phyloP scores from a whole-genome alignment of 1,284 basidiomycete genomes.

The Cutaneotrichosporon arboriforme region DNA sequence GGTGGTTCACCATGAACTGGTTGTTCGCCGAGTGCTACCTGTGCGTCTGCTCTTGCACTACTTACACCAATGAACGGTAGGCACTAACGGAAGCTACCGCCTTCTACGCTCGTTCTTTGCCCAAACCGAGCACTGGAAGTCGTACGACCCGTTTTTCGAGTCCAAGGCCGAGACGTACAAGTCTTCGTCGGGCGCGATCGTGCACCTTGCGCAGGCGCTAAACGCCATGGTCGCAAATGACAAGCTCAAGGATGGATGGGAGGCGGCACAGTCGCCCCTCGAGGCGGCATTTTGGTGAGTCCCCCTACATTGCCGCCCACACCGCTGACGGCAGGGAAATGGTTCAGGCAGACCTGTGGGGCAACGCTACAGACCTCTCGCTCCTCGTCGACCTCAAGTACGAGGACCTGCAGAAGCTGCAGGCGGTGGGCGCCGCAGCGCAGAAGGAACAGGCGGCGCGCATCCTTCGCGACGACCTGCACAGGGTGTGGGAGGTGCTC shows the following conservation, averaged over 20 bases:
- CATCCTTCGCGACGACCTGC: constrained; percentile 80
- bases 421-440: constrained; percentile 71
- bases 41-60: constrained; percentile 31
- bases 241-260: constrained; percentile 30
- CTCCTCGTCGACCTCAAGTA: constrained; percentile 48
- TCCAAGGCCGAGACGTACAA: constrained; percentile 81
- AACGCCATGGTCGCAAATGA: constrained; percentile 29
- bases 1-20: constrained; percentile 92
- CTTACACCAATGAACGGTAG: constrained; percentile 50
- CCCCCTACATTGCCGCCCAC: background rate
- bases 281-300: constrained; percentile 47
- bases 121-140: constrained; percentile 64
- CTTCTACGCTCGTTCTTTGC: constrained; percentile 71
- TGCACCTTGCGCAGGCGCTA: constrained; percentile 50
- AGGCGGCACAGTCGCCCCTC: constrained; percentile 32
- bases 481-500: constrained; percentile 68
- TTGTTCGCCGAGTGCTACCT: constrained; percentile 79
- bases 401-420: constrained; percentile 75
- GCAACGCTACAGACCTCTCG: constrained; percentile 49
- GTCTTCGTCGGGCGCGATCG: constrained; percentile 70
- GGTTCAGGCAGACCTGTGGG: constrained; percentile 48
- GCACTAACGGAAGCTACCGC: constrained; percentile 62
- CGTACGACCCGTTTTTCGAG: constrained; percentile 76
- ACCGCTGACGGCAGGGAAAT: constrained; percentile 34
- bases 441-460: constrained; percentile 67